phyloP scores from a whole-genome alignment of 2,329 filamentous ascomycete genomes.

The Aspergillus hiratsukae region DNA sequence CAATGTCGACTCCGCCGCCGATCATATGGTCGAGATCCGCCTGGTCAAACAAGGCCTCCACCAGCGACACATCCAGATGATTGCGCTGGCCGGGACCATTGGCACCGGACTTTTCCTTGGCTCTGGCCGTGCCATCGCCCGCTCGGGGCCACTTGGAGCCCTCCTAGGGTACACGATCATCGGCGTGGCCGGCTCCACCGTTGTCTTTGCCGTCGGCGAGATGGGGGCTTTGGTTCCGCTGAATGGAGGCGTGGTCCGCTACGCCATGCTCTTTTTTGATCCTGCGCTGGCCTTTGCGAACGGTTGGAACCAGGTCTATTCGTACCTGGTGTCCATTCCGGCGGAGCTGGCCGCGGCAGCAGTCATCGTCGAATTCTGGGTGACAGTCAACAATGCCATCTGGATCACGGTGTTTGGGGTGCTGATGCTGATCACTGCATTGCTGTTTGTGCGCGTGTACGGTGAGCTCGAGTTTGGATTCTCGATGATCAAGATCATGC shows the following conservation, averaged over 20 bases:
- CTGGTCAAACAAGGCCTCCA: constrained; percentile 24
- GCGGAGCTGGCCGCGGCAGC: constrained; percentile 31
- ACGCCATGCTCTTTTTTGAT: constrained; percentile 35
- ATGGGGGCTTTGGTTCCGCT: constrained; percentile 36
- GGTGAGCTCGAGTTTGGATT: background rate
- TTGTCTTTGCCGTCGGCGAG: constrained; percentile 34
- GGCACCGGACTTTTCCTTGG: constrained; percentile 36
- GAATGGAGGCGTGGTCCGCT: constrained; percentile 35
- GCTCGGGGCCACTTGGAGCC: constrained; percentile 29
- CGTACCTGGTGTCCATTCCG: constrained; percentile 29
- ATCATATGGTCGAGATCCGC: constrained; percentile 18
- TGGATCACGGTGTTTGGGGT: background rate
- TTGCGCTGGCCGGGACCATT: constrained; percentile 35
- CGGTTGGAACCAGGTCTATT: constrained; percentile 39
- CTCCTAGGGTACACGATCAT: constrained; percentile 37
- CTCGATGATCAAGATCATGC: background rate
- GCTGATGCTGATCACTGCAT: background rate
- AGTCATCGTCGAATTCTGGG: constrained; percentile 10
- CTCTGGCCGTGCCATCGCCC: constrained; percentile 30
- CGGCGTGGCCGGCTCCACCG: constrained; percentile 30
- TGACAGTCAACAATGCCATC: background rate
- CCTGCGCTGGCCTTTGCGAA: constrained; percentile 32
- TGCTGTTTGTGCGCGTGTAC: background rate
- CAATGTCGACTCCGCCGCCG: constrained; percentile 4
- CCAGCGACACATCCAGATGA: constrained; percentile 35